phyloP scores from a whole-genome alignment of 2,329 filamentous ascomycete genomes.

The Calonectria pteridis region DNA sequence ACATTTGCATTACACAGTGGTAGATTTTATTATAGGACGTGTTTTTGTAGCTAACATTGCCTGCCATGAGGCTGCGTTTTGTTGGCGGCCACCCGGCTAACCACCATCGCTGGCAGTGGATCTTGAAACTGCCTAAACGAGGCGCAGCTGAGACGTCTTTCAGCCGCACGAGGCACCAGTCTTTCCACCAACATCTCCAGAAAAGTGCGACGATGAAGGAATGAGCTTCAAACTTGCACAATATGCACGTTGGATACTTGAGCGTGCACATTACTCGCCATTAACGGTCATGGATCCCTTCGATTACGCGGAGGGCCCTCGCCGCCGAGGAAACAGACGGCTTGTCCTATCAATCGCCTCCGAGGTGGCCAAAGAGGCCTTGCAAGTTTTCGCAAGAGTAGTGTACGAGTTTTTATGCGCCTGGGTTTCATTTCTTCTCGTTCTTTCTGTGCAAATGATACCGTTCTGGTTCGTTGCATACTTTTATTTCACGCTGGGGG shows the following conservation, averaged over 20 bases:
- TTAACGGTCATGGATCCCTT: background rate
- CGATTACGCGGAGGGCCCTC: background rate
- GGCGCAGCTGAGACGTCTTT: background rate
- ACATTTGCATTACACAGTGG: no score
- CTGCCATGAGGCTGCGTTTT: background rate
- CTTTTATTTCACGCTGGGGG: background rate
- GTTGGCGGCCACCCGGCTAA: background rate
- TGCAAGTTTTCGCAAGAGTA: background rate
- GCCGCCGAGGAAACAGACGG: background rate
- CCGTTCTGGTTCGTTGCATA: background rate
- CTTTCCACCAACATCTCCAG: background rate
- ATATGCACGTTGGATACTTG: background rate
- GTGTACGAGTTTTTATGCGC: background rate
- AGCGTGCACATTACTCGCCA: background rate
- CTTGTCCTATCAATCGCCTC: constrained; percentile 9
- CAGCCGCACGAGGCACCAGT: background rate
- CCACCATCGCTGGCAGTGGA: background rate
- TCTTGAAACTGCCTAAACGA: background rate
- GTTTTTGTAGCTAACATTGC: background rate
- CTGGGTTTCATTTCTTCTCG: background rate
- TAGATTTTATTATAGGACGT: background rate
- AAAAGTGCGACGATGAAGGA: background rate
- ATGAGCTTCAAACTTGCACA: background rate
- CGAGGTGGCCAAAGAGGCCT: constrained; percentile 9
- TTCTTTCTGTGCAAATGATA: background rate